Conservation (phyloP, 192 early-diverging fungal genomes). For the Neocallimastix lanati region DNA sequence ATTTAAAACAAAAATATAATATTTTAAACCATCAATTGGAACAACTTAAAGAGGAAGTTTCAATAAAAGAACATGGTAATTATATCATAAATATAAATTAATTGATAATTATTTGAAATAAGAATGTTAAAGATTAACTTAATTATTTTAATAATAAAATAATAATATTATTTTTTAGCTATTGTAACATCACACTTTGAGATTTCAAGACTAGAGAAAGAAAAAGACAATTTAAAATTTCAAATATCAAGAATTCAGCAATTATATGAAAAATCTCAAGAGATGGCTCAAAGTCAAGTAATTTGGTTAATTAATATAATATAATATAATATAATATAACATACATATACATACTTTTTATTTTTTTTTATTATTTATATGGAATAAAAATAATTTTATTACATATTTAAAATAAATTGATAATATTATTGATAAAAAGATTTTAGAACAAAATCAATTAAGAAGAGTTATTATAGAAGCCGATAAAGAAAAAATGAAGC, state of each 20-base stretch:
- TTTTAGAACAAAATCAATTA: conserved; percentile 30
- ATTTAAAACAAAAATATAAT: conserved; percentile 40
- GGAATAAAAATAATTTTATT: no score
- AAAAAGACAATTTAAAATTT: conserved; percentile 27
- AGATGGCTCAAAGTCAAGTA: conserved; percentile 31
- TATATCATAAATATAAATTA: no score
- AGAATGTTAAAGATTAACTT: no score
- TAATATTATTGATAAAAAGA: no score
- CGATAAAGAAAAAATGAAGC: conserved; percentile 23
- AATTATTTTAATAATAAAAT: neutral
- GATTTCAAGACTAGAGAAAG: conserved; percentile 37
- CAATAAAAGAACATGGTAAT: conserved; percentile 28
- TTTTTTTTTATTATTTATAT: no score
- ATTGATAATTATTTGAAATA: no score
- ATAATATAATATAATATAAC: no score
- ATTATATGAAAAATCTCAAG: conserved; percentile 22
- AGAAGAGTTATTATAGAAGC: conserved; percentile 31
- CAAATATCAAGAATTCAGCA: conserved; percentile 34
- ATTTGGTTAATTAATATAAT: no score
- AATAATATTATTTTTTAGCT: conserved; percentile 5
- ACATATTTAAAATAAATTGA: no score
- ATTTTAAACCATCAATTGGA: conserved; percentile 44
- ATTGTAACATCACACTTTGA: conserved; percentile 39
- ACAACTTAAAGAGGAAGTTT: conserved; percentile 42
- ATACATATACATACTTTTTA: no score